A percentile compares a stretch with the other conserved stretches of the same genome.
Conservation (phyloP, 805 yeast species). For the Candida maesae region DNA sequence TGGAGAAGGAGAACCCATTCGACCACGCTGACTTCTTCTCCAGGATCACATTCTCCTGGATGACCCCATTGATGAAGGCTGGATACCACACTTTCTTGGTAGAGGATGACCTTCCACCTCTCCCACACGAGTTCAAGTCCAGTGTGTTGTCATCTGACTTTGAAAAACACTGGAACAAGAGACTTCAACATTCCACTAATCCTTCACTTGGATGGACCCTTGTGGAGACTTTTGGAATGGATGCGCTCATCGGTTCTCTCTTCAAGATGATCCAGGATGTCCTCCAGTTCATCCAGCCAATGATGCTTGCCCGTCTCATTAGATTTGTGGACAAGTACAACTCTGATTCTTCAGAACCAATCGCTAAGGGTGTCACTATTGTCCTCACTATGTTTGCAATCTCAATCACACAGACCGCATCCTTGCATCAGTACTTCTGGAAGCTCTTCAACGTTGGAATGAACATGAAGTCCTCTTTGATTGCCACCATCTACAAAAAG, state of each 20-base stretch:
- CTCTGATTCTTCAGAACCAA: conserved; percentile 42
- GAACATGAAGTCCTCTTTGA: conserved; percentile 66
- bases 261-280: conserved; percentile 77
- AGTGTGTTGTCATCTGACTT: conserved; percentile 47
- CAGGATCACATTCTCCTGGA: conserved; percentile 82
- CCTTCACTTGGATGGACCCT: conserved; percentile 61
- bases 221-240: conserved; percentile 63
- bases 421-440: conserved; percentile 76
- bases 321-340: conserved; percentile 48
- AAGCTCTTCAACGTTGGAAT: conserved; percentile 73
- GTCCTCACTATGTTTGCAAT: conserved; percentile 71
- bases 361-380: conserved; percentile 72
- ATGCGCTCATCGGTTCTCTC: conserved; percentile 63
- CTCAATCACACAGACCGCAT: conserved; percentile 73
- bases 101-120: conserved; percentile 69
- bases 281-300: conserved; percentile 84
- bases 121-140: conserved; percentile 68
- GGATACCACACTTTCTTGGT: conserved; percentile 62
- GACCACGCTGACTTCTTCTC: conserved; percentile 64
- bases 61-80: conserved; percentile 78
- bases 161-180: conserved; percentile 56
- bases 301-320: conserved; percentile 65
- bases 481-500: conserved; percentile 64
- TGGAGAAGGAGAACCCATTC: conserved; percentile 33
- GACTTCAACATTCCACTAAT: conserved; percentile 43